Percentiles rank a stretch among this genome's conserved stretches.
Evolutionary conservation across 2,329 filamentous ascomycete genomes (phyloP).

Genomic region (Alternaria infectoria): DNA sequence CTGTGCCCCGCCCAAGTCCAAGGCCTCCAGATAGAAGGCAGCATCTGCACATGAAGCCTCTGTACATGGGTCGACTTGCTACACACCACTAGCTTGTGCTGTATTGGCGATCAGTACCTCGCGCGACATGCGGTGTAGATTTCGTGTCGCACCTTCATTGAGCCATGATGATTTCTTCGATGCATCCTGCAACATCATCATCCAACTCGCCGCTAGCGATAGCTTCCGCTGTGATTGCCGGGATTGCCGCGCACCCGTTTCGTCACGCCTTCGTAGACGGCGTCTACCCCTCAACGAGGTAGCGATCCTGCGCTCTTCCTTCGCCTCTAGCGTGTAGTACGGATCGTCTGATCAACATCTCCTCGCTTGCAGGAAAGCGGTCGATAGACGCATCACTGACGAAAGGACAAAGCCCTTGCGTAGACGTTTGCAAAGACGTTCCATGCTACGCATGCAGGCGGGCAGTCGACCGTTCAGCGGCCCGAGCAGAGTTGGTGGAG

Average conservation of each 20-base stretch:
- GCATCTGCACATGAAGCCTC: neutral
- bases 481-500: neutral
- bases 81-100: neutral
- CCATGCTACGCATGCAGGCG: neutral
- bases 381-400: neutral
- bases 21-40: neutral
- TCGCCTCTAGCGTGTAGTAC: neutral
- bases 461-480: neutral
- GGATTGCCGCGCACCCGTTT: neutral
- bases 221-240: neutral
- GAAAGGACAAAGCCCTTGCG: conserved; percentile 3
- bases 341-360: neutral
- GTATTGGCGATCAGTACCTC: neutral
- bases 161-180: neutral
- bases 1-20: neutral
- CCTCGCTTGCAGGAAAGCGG: neutral
- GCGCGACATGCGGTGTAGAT: neutral
- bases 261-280: neutral
- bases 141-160: neutral
- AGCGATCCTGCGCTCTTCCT: neutral
- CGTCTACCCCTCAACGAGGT: neutral
- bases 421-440: neutral
- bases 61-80: neutral
- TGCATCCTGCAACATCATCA: neutral
- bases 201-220: neutral